Evolutionary conservation across 805 yeast species (phyloP), one percentile per base, ranked within the genome.

Genomic region (Starmerella asiatica): DNA sequence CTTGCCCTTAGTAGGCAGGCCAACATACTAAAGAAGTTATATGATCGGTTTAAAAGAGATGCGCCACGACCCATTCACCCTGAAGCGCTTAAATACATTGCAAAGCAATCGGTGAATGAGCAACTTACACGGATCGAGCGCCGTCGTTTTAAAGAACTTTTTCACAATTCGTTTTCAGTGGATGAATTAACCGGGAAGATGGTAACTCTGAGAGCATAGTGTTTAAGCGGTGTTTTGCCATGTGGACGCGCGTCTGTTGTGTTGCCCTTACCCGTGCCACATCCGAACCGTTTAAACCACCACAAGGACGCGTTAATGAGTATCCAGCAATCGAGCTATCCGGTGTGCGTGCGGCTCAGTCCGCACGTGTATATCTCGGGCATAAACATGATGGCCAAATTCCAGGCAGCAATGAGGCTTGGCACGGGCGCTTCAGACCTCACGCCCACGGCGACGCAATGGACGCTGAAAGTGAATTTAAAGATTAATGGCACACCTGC

Each of bases 401-500:
- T 30, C 14, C 21, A 28, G 7, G 14, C 30, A 15, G 11, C 21
- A 19, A 19, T 38, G 39, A 15, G 7, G 11, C 20, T 43, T 5
- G 16, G 45, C 5, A 12, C 16, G 1, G 49, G 50, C 5, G 38
- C 37, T 20, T n/a, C 28, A 14, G 31, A 30, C 2, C 24, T 47
- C 32, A 37, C 50, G 4, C 43, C 46, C 6, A 21, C 39, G 5
- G 44, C 46, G 5, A 36, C 45, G 9, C 50, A 47, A 24, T 43
- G 45, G 43, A n/a, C 19, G 5, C 28, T 47, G 12, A 20, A 15
- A 2, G 40, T 46, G 15, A 4, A n/a, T 3, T 2, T 41, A 12
- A 15, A 17, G 20, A 34, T 29, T 5, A 46, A 47, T 24, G 46
- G 39, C 19, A 12, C 8, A 6, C 7, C 11, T 1, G 32, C 38